Evolutionary conservation across 495 filamentous ascomycete genomes (phyloP), one percentile per base, ranked within the genome.

Genomic region (Delitschia confertaspora): DNA sequence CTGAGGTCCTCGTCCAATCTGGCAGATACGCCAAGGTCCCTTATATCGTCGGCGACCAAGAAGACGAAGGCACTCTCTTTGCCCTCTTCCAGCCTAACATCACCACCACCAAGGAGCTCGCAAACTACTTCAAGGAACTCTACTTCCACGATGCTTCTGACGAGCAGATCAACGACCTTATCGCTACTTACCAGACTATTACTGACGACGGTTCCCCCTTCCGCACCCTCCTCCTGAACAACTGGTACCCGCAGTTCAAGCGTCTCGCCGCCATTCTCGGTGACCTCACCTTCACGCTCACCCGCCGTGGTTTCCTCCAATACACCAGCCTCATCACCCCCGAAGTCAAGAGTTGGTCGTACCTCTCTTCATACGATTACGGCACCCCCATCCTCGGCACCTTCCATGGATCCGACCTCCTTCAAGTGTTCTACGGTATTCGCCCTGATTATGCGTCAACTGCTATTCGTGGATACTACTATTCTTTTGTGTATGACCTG

Each of bases 191-290:
- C 57, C 62, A 68, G 8, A 42, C 68, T n/a, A 65, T 58, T 25
- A 44, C 68, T 11, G 55, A 62, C 9, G 63, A 69, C 25, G 80
- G 80, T 20, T 78, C 72, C 0, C 83, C 82, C 4, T 85, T 82
- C 65, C 64, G 74, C 33, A 83, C 79, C 0, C 70, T 78, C 10
- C 43, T 67, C 6, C 27, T 73, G 3, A 80, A 86, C 60, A 75
- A 77, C 49, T 63, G 73, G 56, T 86, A 85, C 50, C 80, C 82
- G 0, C 71, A 82, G 53, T 85, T 76, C 68, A 88, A 88, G 59
- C 79, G 81, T 2, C 65, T 85, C 0, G 77, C 83, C 1, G 81
- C 82, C n/a, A 78, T 87, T 33, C 66, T 86, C 0, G 82, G 82
- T 19, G 82, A 87, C 47, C 54, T 79, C 1, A 71, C 71, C 17